These are phyloP conservation scores for Ophiostoma triangulosporum DNA, from an alignment of 2,329 filamentous ascomycete genomes.

Conservation along the genomic window DNA sequence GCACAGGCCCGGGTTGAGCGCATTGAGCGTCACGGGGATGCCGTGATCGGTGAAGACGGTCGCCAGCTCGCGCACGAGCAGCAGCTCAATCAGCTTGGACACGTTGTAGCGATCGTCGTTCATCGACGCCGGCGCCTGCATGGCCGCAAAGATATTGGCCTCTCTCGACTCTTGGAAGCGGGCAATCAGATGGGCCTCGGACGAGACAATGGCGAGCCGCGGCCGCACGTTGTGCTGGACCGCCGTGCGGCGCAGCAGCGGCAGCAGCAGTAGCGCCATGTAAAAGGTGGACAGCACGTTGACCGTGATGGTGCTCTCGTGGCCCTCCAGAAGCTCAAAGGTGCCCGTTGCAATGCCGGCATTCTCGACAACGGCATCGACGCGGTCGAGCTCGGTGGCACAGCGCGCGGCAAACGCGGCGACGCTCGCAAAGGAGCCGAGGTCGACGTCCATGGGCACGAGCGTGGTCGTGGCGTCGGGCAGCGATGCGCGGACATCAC, in stretches of 20 bases:
- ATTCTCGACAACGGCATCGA: conserved; percentile 31
- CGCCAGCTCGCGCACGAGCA: conserved; percentile 23
- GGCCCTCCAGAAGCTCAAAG: conserved; percentile 18
- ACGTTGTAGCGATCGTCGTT: conserved; percentile 22
- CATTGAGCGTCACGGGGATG: conserved; percentile 25
- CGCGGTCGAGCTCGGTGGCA: conserved; percentile 21
- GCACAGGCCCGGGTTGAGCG: conserved; percentile 28
- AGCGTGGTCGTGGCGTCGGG: conserved; percentile 14
- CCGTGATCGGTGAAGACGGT: conserved; percentile 17
- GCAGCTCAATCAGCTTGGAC: conserved; percentile 23
- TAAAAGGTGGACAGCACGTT: conserved; percentile 35
- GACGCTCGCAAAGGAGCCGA: conserved; percentile 32
- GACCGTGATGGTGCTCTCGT: conserved; percentile 29
- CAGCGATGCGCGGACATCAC: conserved; percentile 22
- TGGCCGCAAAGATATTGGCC: conserved; percentile 21
- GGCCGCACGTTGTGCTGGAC: conserved; percentile 21
- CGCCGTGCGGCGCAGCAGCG: conserved; percentile 25
- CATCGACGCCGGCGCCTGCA: conserved; percentile 18
- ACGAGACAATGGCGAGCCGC: conserved; percentile 26
- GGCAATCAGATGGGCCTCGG: conserved; percentile 23
- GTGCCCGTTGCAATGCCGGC: conserved; percentile 21
- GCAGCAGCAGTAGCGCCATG: conserved; percentile 29
- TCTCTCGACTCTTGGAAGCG: conserved; percentile 21
- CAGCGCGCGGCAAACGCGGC: conserved; percentile 25
- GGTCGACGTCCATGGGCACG: conserved; percentile 38